These are phyloP conservation scores for Laburnicola sp. DNA, from an alignment of 2,329 filamentous ascomycete species.

Conservation along the genomic window DNA sequence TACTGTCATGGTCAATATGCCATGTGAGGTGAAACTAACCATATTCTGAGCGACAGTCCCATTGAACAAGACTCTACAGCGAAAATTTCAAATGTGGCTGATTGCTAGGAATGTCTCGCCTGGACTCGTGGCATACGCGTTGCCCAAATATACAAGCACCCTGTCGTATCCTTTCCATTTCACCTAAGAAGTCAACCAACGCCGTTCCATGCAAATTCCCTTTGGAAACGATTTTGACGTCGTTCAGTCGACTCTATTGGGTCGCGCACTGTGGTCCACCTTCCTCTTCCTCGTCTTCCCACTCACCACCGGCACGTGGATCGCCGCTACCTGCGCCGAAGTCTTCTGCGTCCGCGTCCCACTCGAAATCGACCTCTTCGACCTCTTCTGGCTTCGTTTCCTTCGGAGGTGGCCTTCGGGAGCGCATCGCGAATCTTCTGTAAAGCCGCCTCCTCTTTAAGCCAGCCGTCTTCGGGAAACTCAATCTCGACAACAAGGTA, in stretches of 20 bases:
- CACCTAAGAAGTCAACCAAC: conserved; percentile 10
- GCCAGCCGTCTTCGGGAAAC: conserved; percentile 87
- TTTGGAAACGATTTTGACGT: not conserved
- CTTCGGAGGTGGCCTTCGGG: conserved; percentile 60
- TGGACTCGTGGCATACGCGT: not conserved
- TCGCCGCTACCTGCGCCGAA: conserved; percentile 75
- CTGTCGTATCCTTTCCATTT: not conserved
- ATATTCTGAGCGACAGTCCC: too few relatives aligned
- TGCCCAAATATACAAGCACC: not conserved
- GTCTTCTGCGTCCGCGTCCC: conserved; percentile 80
- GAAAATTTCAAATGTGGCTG: not conserved
- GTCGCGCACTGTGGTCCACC: conserved; percentile 71
- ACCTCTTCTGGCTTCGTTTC: conserved; percentile 68
- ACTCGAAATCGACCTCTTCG: conserved; percentile 86
- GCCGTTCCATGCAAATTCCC: conserved; percentile 14
- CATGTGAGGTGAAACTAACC: too few relatives aligned
- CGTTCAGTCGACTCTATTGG: conserved; percentile 55
- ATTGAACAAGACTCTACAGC: not conserved
- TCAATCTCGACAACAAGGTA: conserved; percentile 84
- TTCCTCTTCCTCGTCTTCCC: conserved; percentile 67
- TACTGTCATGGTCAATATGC: too few relatives aligned
- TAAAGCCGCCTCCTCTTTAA: conserved; percentile 68
- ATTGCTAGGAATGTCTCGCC: too few relatives aligned
- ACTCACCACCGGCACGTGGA: conserved; percentile 65
- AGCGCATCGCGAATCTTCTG: conserved; percentile 74